A percentile compares a stretch with the other conserved stretches of the same genome.
These are phyloP conservation scores for Dothideomycetidae sp. DNA, from an alignment of 2,329 filamentous ascomycete genomes.

Conservation along the genomic window DNA sequence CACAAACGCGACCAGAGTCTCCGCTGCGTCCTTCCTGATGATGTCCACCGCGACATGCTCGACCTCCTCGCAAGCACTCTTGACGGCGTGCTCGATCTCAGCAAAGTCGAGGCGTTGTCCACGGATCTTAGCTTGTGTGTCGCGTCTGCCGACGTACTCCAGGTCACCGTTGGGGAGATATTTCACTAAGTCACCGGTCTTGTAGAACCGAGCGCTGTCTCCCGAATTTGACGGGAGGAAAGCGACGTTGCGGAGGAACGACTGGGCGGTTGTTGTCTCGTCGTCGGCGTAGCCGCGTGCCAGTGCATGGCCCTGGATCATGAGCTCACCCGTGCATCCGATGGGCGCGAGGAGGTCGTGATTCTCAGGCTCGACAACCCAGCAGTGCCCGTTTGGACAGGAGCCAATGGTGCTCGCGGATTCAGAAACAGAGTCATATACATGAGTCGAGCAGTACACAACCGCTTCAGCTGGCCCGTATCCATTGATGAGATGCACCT, in stretches of 20 bases:
- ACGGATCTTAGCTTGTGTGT: slow-evolving; percentile 7
- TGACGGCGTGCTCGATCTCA: slow-evolving; percentile 26
- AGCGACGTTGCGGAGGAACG: not conserved
- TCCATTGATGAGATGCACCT: slow-evolving; percentile 2
- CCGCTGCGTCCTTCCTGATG: not conserved
- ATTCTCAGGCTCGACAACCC: slow-evolving; percentile 3
- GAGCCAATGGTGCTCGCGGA: not conserved
- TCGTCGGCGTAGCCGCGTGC: slow-evolving; percentile 1
- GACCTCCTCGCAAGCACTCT: slow-evolving; percentile 24
- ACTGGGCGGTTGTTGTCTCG: not conserved
- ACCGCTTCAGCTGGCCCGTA: slow-evolving; percentile 4
- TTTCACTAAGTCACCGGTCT: slow-evolving; percentile 62
- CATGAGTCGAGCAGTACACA: not conserved
- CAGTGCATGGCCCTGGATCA: slow-evolving; percentile 4
- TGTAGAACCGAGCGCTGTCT: slow-evolving; percentile 39
- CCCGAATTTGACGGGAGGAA: too few species aligned
- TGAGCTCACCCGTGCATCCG: slow-evolving; percentile 3
- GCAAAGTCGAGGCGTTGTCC: slow-evolving; percentile 8
- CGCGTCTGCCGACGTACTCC: not conserved
- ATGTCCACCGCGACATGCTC: not conserved
- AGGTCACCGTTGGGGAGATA: slow-evolving; percentile 37
- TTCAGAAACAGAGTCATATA: not conserved
- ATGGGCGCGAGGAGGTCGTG: slow-evolving; percentile 1
- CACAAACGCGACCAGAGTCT: not conserved
- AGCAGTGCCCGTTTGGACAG: not conserved